Conservation (phyloP, 1,284 basidiomycete species). For the Trichosporon asahii region DNA sequence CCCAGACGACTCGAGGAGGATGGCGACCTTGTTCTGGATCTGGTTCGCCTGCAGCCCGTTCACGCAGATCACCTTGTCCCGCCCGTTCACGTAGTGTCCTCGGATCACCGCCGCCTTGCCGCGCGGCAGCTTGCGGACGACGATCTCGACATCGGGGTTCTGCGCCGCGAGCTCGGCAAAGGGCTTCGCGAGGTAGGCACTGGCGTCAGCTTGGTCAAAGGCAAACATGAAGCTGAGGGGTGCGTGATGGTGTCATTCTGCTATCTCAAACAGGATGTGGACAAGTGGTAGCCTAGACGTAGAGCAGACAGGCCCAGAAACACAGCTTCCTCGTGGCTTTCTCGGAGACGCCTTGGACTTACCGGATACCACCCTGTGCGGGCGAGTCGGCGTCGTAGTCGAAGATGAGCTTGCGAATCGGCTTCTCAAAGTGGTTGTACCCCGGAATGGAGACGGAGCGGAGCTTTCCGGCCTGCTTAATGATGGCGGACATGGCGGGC, state of each 20-base stretch:
- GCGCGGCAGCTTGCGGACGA: constrained; percentile 48
- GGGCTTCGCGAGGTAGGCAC: constrained; percentile 24
- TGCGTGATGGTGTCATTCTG: too few species aligned
- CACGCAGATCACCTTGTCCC: constrained; percentile 55
- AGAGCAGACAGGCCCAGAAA: too few species aligned
- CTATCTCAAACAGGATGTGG: too few species aligned
- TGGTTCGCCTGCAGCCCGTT: constrained; percentile 49
- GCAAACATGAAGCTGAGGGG: too few species aligned
- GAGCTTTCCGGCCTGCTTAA: constrained; percentile 18
- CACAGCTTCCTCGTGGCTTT: too few species aligned
- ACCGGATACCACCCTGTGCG: constrained; percentile 44
- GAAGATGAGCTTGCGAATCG: constrained; percentile 47
- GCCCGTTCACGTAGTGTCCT: constrained; percentile 54
- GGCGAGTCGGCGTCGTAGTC: constrained; percentile 47
- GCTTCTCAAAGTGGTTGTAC: constrained; percentile 47
- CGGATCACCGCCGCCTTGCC: constrained; percentile 50
- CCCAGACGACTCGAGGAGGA: constrained; percentile 49
- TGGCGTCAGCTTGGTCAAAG: constrained; percentile 19
- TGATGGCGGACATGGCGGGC: not conserved
- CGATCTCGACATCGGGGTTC: constrained; percentile 53
- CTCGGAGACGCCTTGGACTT: too few species aligned
- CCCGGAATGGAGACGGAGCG: constrained; percentile 43
- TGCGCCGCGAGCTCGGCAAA: constrained; percentile 36
- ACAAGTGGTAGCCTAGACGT: too few species aligned
- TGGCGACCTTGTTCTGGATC: constrained; percentile 49